Evolutionary conservation across 2,329 filamentous ascomycete species (phyloP), one percentile per base, ranked within the genome.

Genomic region (Acephala macrosclerotiorum): DNA sequence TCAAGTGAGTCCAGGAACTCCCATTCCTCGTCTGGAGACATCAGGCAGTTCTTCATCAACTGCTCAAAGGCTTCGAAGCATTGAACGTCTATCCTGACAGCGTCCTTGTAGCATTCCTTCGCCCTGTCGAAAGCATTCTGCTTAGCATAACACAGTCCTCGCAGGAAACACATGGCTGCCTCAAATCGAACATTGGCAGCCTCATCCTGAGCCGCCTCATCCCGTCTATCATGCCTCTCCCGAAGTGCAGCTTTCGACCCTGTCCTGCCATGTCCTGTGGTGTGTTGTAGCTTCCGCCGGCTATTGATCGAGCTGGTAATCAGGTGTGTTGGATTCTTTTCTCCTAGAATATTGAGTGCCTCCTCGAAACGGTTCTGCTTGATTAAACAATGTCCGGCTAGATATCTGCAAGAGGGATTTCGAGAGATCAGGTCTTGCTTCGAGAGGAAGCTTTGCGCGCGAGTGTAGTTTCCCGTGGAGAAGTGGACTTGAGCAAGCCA

Each of bases 401-500:
- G 89, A 77, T 99, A 99, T 75, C 91, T 90, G 77, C 95, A 97
- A 60, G 94, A 92, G 0, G 94, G 87, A 74, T 92, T 97, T 73
- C 92, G 89, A 53, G 87, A 81, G 72, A 96, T 87, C 68, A 98
- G 87, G 77, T 96, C 92, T 77, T 94, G 91, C 74, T 93, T 91
- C 35, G 90, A 88, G 68, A 99, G 88, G 70, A 97, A 92, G 26
- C 92, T 87, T 74, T 97, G 90, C 2, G 96, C 94, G 74, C 96
- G 91, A 9, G 91, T 96, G 79, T 97, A 97, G 82, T 98, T 97
- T 73, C 93, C 94, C 58, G 93, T 96, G 60, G 91, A 91, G 80
- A 98, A 99, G 80, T 99, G 95, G 42, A 97, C 93, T 80, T 98
- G 95, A n/a, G 96, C 96, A 51, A 99, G 90, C 91, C 94, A 97